Base-by-base conservation (phyloP, 2,329 filamentous ascomycete genomes). In the Grosmannia serpens region DNA sequence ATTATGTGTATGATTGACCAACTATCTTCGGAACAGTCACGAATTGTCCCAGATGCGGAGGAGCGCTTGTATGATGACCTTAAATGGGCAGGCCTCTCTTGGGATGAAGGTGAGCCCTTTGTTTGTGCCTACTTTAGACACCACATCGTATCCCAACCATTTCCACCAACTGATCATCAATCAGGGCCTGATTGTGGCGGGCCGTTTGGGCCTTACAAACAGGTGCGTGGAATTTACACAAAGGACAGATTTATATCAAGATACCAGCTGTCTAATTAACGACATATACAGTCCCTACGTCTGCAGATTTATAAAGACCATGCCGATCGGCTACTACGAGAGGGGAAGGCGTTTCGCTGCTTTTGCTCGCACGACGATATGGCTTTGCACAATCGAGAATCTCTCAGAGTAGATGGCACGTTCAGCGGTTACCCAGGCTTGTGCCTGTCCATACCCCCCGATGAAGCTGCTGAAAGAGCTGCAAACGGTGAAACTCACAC, bases 301-400 rank as follows among this genome's bases (percentile, higher is more conserved):
- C 84, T 89, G 2, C 70, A 75, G 1, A 74, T 89, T 20, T 97
- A 99, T 70, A 77, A 79, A 62, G 70, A 84, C 58, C 84, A 96
- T 68, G 85, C 87, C 8, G 70, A 87, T 49, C 73, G 80, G 15
- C 77, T 99, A 15, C 70, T 99, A 4, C 72, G 84, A 5, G 77
- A 79, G 9, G 88, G 85, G 11, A 81, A 86, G 61, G 94, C 91
- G 8, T 99, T 97, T 70, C 85, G 92, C 62, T 99, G 94, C 71
- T 99, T 99, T 75, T 99, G 94, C 73, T 84, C 84, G 0, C 71
- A 85, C 0, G 81, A 89, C 59, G 82, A 87, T 33, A 77, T 95
- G 4, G 81, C 88, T 60, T 73, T 76, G 9, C 81, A 88, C 63
- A 88, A 85, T 59, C 77, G 80, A 64, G 77, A 82, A 62, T 80